These are phyloP conservation scores for Exophiala sideris DNA, from an alignment of 2,329 filamentous ascomycete species.

Conservation along the genomic window DNA sequence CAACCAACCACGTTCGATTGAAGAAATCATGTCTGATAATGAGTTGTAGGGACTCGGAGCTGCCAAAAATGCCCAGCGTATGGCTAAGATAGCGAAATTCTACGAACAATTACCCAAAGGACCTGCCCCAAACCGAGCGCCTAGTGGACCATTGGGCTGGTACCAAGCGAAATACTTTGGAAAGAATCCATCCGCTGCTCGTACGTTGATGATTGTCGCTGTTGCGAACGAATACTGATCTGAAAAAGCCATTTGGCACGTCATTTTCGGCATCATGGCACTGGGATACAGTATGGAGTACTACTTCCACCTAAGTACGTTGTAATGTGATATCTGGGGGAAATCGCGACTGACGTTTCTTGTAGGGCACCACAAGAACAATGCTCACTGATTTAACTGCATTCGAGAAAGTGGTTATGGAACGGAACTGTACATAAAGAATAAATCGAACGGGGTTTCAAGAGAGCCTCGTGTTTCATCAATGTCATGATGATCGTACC, in stretches of 20 bases:
- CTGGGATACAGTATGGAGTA: conserved; percentile 97
- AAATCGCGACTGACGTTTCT: conserved; percentile 13
- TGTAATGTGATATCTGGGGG: conserved; percentile 35
- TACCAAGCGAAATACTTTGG: conserved; percentile 90
- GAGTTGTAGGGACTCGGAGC: conserved; percentile 79
- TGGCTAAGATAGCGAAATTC: conserved; percentile 97
- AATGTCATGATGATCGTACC: too few species aligned
- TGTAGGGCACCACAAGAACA: conserved; percentile 99
- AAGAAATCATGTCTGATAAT: conserved; percentile 8
- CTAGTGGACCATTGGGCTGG: conserved; percentile 76
- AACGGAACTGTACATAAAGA: conserved; percentile 14
- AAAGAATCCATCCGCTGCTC: conserved; percentile 83
- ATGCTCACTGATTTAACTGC: conserved; percentile 72
- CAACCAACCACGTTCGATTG: neutral
- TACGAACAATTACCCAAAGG: conserved; percentile 98
- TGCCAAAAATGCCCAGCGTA: conserved; percentile 91
- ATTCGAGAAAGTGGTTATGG: neutral
- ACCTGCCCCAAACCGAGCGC: conserved; percentile 75
- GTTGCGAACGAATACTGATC: conserved; percentile 3
- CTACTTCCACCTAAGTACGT: conserved; percentile 96
- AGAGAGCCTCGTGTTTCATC: neutral
- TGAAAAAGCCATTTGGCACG: conserved; percentile 76
- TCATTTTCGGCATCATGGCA: conserved; percentile 71
- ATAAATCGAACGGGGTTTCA: conserved; percentile 8
- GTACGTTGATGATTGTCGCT: conserved; percentile 58